phyloP scores from a whole-genome alignment of 129 eudicot species.

The Erigeron canadensis region DNA sequence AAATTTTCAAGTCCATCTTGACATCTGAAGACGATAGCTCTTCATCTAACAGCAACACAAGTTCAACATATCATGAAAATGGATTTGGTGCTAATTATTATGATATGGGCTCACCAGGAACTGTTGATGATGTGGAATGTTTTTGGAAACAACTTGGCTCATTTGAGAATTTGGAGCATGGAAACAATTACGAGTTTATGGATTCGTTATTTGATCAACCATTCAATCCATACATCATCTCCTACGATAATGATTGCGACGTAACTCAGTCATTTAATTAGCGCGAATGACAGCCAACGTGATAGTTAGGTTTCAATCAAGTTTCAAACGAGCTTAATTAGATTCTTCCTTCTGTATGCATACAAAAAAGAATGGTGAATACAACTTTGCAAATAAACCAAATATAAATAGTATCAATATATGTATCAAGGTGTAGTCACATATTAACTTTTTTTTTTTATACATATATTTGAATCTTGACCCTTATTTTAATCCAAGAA shows the following conservation, averaged over 20 bases:
- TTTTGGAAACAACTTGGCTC: slow-evolving; percentile 31
- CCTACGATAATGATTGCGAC: slow-evolving; percentile 3
- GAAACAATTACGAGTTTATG: not conserved
- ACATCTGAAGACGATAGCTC: not conserved
- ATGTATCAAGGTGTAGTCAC: no score
- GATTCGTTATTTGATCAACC: slow-evolving; percentile 18
- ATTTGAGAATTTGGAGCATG: slow-evolving; percentile 18
- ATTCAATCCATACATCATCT: not conserved
- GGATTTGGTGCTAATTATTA: slow-evolving; percentile 1
- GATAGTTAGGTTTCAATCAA: not conserved
- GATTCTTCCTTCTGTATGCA: not conserved
- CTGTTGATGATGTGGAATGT: slow-evolving; percentile 20
- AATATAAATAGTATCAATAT: no score
- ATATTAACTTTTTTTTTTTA: no score
- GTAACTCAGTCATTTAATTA: slow-evolving; percentile 1
- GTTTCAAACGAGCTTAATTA: not conserved
- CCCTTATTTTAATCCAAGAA: no score
- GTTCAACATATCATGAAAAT: not conserved
- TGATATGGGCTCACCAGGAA: slow-evolving; percentile 21
- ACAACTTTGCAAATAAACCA: no score
- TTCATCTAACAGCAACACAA: not conserved
- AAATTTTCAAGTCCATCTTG: not conserved
- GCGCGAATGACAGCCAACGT: not conserved
- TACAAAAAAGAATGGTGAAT: not conserved
- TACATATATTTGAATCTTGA: no score